A percentile compares a stretch with the other conserved stretches of the same genome.
Conservation (phyloP, 2,329 filamentous ascomycete species). For the Chrysoporthe puriensis region DNA sequence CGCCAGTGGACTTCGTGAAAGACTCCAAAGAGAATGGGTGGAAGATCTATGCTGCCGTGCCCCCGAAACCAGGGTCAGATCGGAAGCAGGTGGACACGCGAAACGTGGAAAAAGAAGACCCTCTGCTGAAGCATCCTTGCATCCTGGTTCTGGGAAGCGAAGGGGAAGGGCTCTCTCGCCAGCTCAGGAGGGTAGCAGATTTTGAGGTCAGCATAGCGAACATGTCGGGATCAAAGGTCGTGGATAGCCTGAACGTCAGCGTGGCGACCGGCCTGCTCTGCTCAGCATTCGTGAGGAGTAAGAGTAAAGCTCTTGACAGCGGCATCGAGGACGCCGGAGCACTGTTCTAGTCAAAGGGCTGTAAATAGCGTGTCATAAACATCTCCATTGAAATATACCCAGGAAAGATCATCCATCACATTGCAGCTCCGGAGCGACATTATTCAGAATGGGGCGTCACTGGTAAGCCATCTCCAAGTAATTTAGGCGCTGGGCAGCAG, state of each 20-base stretch:
- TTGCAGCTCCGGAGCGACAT: background rate
- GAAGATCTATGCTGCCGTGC: slow-evolving; percentile 79
- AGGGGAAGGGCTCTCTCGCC: slow-evolving; percentile 70
- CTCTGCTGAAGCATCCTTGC: slow-evolving; percentile 65
- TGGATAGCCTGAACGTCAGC: slow-evolving; percentile 94
- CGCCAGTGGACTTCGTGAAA: slow-evolving; percentile 71
- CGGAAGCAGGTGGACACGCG: slow-evolving; percentile 52
- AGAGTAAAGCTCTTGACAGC: slow-evolving; percentile 32
- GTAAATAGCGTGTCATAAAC: background rate
- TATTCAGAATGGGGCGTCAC: background rate
- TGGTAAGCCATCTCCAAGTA: background rate
- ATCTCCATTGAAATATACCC: slow-evolving; percentile 11
- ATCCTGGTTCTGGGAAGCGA: slow-evolving; percentile 85
- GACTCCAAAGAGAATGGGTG: slow-evolving; percentile 73
- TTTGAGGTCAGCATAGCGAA: slow-evolving; percentile 67
- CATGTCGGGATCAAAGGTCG: slow-evolving; percentile 53
- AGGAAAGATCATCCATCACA: background rate
- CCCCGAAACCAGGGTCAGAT: slow-evolving; percentile 44
- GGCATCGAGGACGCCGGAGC: slow-evolving; percentile 20
- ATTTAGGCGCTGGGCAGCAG: background rate
- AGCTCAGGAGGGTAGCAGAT: slow-evolving; percentile 69
- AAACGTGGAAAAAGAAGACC: slow-evolving; percentile 53
- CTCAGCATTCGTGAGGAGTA: slow-evolving; percentile 64
- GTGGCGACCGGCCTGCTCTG: slow-evolving; percentile 82
- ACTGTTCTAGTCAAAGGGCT: slow-evolving; percentile 12